phyloP scores from a whole-genome alignment of 441 rosid genomes.

The Gossypium schwendimanii region DNA sequence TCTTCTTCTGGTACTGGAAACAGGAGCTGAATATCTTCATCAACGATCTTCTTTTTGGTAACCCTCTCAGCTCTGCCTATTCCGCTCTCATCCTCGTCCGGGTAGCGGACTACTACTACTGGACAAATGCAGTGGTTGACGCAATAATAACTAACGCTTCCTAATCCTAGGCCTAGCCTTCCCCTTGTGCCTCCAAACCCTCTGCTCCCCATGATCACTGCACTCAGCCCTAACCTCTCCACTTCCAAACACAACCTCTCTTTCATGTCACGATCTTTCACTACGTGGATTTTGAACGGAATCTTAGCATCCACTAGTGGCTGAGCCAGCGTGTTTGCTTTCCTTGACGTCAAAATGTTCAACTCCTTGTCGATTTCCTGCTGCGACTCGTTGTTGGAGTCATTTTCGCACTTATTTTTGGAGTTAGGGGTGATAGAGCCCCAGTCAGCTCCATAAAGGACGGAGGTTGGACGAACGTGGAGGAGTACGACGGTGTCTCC shows the following conservation, averaged over 20 bases:
- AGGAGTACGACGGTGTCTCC: conserved; percentile 41
- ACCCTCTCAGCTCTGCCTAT: conserved; percentile 14
- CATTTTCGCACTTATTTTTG: not conserved
- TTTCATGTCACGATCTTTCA: conserved; percentile 63
- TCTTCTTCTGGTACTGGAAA: conserved; percentile 37
- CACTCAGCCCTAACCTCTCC: conserved; percentile 46
- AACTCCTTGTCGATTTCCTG: conserved; percentile 32
- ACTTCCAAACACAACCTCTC: conserved; percentile 62
- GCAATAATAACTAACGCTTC: conserved; percentile 58
- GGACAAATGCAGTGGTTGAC: conserved; percentile 63
- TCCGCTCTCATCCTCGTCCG: conserved; percentile 32
- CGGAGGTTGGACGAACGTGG: conserved; percentile 34
- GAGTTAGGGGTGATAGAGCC: conserved; percentile 21
- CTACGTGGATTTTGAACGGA: conserved; percentile 53
- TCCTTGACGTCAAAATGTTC: conserved; percentile 36
- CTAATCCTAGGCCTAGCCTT: conserved; percentile 47
- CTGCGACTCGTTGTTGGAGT: conserved; percentile 14
- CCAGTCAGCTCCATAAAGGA: conserved; percentile 48
- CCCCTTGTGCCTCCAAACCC: conserved; percentile 56
- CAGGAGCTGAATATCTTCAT: conserved; percentile 13
- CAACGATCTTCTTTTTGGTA: not conserved
- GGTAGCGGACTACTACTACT: conserved; percentile 49
- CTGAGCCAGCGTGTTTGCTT: conserved; percentile 41
- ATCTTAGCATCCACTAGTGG: conserved; percentile 49
- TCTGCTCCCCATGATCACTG: conserved; percentile 61